These are phyloP conservation scores for Cytidiella melzeri DNA, from an alignment of 768 basidiomycete species.

Conservation along the genomic window DNA sequence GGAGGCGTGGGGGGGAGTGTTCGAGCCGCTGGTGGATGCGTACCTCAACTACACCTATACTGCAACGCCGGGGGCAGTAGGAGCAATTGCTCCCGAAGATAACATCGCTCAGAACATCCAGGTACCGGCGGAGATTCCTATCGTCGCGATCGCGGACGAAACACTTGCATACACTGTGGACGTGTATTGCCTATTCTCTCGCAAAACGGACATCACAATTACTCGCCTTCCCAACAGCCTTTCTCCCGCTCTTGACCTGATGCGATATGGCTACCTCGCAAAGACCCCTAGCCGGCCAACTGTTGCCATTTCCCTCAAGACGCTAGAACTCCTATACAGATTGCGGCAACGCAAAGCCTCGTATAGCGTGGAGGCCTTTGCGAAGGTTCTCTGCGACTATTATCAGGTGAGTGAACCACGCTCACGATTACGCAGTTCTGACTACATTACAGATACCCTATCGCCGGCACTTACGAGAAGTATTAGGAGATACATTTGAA, in stretches of 20 bases:
- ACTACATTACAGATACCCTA: slow-evolving; percentile 22
- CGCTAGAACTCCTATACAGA: slow-evolving; percentile 4
- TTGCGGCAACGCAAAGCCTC: slow-evolving; percentile 9
- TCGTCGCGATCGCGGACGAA: too few species aligned
- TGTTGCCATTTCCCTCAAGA: slow-evolving; percentile 7
- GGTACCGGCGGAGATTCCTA: too few species aligned
- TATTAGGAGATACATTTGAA: slow-evolving; percentile 31
- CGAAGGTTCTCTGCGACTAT: slow-evolving; percentile 10
- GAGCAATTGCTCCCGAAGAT: background rate
- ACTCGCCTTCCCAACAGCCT: background rate
- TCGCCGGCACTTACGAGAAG: slow-evolving; percentile 13
- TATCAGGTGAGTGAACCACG: slow-evolving; percentile 5
- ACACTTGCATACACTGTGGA: slow-evolving; percentile 1
- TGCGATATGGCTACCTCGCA: slow-evolving; percentile 4
- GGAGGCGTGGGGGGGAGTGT: background rate
- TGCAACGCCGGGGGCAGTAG: too few species aligned
- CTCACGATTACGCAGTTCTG: background rate
- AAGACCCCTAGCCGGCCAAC: slow-evolving; percentile 1
- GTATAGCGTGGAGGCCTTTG: slow-evolving; percentile 12
- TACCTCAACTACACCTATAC: background rate
- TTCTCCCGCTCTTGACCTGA: slow-evolving; percentile 8
- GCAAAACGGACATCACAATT: background rate
- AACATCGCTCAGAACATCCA: too few species aligned
- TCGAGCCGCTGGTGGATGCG: background rate
- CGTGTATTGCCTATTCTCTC: background rate